Percentiles rank a stretch among this genome's conserved stretches.
Evolutionary conservation across 495 filamentous ascomycete species (phyloP).

Genomic region (Pseudoneurospora amorphoporcata): DNA sequence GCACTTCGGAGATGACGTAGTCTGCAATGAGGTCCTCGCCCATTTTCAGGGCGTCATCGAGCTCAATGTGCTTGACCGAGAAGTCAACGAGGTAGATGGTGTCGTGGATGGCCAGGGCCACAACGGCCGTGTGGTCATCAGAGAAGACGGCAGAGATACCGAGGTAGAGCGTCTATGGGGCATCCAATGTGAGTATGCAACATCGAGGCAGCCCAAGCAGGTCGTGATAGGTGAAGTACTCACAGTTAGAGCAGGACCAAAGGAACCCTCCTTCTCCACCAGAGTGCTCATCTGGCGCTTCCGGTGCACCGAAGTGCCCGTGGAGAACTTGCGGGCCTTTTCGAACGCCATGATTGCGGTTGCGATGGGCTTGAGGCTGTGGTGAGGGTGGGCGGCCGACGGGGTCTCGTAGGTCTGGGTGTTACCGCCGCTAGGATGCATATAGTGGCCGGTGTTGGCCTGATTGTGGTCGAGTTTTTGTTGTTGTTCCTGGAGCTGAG

Average conservation of each 20-base stretch:
- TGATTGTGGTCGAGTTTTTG: background rate
- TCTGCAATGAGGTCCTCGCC: conserved; percentile 40
- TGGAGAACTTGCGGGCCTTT: conserved; percentile 29
- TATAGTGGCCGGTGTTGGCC: background rate
- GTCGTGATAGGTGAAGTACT: conserved; percentile 1
- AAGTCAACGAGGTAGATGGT: conserved; percentile 72
- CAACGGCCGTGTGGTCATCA: conserved; percentile 38
- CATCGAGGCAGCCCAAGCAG: background rate
- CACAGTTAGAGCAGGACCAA: conserved; percentile 35
- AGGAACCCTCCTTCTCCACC: conserved; percentile 35
- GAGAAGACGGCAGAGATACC: conserved; percentile 48
- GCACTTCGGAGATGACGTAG: conserved; percentile 43
- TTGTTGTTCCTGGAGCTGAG: background rate
- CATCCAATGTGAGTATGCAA: conserved; percentile 10
- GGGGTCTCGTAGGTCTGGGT: background rate
- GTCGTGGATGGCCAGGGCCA: conserved; percentile 67
- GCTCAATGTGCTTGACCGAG: conserved; percentile 44
- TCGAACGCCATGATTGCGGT: conserved; percentile 29
- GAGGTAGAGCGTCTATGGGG: conserved; percentile 48
- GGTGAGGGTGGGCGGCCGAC: conserved; percentile 1
- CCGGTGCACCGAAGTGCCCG: conserved; percentile 34
- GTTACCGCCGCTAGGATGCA: background rate
- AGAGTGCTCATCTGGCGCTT: conserved; percentile 34
- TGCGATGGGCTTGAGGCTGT: conserved; percentile 12
- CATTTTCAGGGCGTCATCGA: conserved; percentile 24